Percentiles rank a stretch among this genome's conserved stretches.
phyloP scores from a whole-genome alignment of 441 rosid genomes.

The Hura crepitans region DNA sequence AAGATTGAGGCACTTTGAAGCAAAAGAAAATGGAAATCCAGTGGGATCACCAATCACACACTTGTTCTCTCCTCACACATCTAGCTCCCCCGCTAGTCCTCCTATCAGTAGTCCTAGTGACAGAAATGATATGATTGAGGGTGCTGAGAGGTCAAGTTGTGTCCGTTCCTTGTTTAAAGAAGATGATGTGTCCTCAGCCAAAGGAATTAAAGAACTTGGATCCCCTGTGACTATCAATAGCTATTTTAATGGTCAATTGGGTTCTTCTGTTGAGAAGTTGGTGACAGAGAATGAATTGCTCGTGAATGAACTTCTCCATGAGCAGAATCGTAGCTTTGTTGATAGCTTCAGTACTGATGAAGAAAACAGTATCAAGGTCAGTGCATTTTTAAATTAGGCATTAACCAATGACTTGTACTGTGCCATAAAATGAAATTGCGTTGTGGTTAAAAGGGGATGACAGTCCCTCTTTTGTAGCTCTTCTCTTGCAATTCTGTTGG shows the following conservation, averaged over 20 bases:
- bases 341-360: conserved; percentile 42
- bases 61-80: conserved; percentile 36
- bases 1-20: conserved; percentile 53
- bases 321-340: conserved; percentile 36
- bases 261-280: conserved; percentile 28
- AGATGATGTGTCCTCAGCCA: conserved; percentile 30
- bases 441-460: neutral
- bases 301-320: conserved; percentile 69
- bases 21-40: conserved; percentile 56
- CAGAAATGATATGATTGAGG: conserved; percentile 27
- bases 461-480: neutral
- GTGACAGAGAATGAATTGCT: conserved; percentile 67
- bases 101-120: conserved; percentile 11
- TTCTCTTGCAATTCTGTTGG: neutral
- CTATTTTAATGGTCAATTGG: conserved; percentile 29
- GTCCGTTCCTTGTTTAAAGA: conserved; percentile 64
- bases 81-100: conserved; percentile 38
- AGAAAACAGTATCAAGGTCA: conserved; percentile 52
- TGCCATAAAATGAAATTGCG: neutral
- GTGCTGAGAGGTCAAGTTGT: conserved; percentile 41
- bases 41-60: conserved; percentile 45
- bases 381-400: conserved; percentile 25
- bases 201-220: conserved; percentile 27
- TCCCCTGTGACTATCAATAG: conserved; percentile 33
- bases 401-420: neutral